Evolutionary conservation across 768 basidiomycete genomes (phyloP), one percentile per base, ranked within the genome.

Genomic region (Lactarius sanguifluus): DNA sequence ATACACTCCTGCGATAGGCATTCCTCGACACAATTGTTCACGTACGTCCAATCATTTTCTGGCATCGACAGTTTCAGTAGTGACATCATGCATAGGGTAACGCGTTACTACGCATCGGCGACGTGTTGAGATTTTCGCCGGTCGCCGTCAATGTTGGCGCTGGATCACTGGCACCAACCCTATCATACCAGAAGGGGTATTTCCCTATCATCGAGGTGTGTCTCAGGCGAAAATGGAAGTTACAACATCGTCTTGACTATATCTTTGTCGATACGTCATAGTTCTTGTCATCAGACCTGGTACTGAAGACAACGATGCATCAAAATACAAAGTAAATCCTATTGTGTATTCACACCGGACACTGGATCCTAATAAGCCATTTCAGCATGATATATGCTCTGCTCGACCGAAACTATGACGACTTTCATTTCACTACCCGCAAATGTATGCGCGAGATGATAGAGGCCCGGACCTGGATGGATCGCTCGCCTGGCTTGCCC

Each of bases 111-210:
- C 70, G 76, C 5, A 69, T 79, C 7, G 72, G 73, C 20, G 75
- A 77, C 25, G 74, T 77, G 56, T 54, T 79, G 25, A 54, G 69
- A 8, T 76, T 65, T 41, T n/a, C 57, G 3, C 61, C 70, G 1
- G 74, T 77, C 16, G 57, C 68, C 30, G 61, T 65, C 45, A 50
- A 61, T 36, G 70, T 68, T 5, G 75, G 70, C 16, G 36, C 47
- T 4, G 45, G 41, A 1, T 41, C 52, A 0, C n/a, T n/a, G n/a
- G n/a, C n/a, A n/a, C 55, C 41, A 15, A 61, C 50, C 0, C 67
- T 79, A 30, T 76, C 78, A 7, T 79, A 76, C 61, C 75, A 78
- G 67, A 64, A 70, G 18, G 77, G 72, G 1, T 77, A 76, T 65
- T 71, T 79, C 54, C 73, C 72, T 6, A 54, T 79, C n/a, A 69